phyloP scores from a whole-genome alignment of 23 red algal species.

The Gracilaria domingensis region DNA sequence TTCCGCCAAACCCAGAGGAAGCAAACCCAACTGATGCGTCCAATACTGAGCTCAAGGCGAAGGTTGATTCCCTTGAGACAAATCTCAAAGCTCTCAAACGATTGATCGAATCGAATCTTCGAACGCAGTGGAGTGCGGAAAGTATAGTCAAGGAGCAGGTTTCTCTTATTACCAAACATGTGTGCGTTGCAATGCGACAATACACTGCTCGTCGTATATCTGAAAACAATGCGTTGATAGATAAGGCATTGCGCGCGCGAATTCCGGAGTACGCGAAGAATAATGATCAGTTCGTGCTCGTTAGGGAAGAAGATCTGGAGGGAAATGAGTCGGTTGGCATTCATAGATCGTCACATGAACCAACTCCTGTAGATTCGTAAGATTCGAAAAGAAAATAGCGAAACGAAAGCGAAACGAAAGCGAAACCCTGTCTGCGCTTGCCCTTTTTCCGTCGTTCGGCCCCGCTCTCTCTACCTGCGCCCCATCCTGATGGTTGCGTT shows the following conservation, averaged over 20 bases:
- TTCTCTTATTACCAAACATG: constrained; percentile 82
- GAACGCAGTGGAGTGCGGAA: constrained; percentile 64
- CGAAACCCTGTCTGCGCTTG: neutral
- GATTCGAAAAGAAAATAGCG: neutral
- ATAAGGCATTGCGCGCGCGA: constrained; percentile 68
- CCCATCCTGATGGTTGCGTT: no score
- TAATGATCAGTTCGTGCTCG: constrained; percentile 68
- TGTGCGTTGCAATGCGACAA: constrained; percentile 87
- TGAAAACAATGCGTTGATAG: constrained; percentile 87
- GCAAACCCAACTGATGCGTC: neutral
- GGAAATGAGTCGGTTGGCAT: constrained; percentile 66
- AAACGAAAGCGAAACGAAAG: constrained; percentile 1
- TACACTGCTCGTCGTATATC: constrained; percentile 78
- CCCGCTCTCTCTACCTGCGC: neutral
- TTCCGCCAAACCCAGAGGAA: constrained; percentile 2
- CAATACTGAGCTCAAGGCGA: neutral
- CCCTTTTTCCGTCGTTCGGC: neutral
- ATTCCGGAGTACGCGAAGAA: constrained; percentile 75
- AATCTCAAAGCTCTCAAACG: constrained; percentile 71
- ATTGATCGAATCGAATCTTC: constrained; percentile 80
- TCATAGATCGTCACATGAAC: constrained; percentile 32
- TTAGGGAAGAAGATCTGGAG: constrained; percentile 55
- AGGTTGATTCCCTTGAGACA: constrained; percentile 43
- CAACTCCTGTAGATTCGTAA: neutral
- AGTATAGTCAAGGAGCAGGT: constrained; percentile 82